phyloP scores from a whole-genome alignment of 2,329 filamentous ascomycete species.

The Sporothrix pallida region DNA sequence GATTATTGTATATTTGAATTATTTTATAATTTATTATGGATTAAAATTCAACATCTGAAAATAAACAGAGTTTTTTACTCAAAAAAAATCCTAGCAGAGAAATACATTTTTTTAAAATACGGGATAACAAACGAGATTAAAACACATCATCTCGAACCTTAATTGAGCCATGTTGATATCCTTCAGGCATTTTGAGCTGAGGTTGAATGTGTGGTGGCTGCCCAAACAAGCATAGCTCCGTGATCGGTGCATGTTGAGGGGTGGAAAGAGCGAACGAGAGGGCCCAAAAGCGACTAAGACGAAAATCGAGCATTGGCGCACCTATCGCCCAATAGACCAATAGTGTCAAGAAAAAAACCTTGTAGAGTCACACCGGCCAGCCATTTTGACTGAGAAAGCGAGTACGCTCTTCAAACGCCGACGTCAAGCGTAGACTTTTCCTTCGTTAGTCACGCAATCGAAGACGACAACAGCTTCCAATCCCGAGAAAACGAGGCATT shows the following conservation, averaged over 20 bases:
- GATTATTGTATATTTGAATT: no score
- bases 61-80: background rate
- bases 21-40: background rate
- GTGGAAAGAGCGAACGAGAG: background rate
- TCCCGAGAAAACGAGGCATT: no score
- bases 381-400: background rate
- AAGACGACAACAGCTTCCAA: background rate
- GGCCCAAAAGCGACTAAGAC: constrained; percentile 16
- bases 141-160: background rate
- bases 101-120: background rate
- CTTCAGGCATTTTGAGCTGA: background rate
- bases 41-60: background rate
- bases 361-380: constrained; percentile 13
- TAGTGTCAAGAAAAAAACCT: constrained; percentile 24
- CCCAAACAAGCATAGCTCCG: constrained; percentile 29
- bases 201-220: background rate
- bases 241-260: constrained; percentile 15
- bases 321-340: background rate
- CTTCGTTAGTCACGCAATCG: constrained; percentile 22
- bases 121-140: background rate
- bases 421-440: constrained; percentile 20
- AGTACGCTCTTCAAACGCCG: background rate
- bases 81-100: background rate
- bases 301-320: constrained; percentile 22
- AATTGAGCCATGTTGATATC: background rate